These are phyloP conservation scores for Trichosporon sp. DNA, from an alignment of 1,284 basidiomycete genomes.

Conservation along the genomic window DNA sequence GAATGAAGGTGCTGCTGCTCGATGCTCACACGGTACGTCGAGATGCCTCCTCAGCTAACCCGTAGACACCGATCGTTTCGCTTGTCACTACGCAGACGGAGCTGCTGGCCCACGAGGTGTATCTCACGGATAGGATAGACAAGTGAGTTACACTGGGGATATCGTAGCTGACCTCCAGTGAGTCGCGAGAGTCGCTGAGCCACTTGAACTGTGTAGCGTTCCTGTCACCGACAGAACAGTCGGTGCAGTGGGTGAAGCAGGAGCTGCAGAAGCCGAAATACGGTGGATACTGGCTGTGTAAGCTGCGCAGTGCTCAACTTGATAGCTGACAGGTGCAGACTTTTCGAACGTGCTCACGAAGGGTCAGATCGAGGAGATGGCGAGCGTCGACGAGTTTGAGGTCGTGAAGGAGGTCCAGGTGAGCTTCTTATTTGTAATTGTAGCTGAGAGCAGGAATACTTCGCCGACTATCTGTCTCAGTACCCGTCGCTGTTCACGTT, in stretches of 20 bases:
- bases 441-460: slow-evolving; percentile 72
- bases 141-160: slow-evolving; percentile 60
- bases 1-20: slow-evolving; percentile 97
- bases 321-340: slow-evolving; percentile 61
- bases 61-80: slow-evolving; percentile 94
- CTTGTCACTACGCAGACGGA: slow-evolving; percentile 92
- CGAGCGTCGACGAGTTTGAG: slow-evolving; percentile 93
- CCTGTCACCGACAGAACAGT: slow-evolving; percentile 76
- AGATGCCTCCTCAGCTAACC: slow-evolving; percentile 21
- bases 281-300: slow-evolving; percentile 95
- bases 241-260: slow-evolving; percentile 75
- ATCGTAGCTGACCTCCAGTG: slow-evolving; percentile 45
- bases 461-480: slow-evolving; percentile 89
- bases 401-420: slow-evolving; percentile 96
- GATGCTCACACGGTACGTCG: slow-evolving; percentile 83
- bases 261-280: slow-evolving; percentile 91
- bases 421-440: slow-evolving; percentile 36
- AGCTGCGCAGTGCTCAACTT: slow-evolving; percentile 53
- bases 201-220: slow-evolving; percentile 98
- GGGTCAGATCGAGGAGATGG: slow-evolving; percentile 86
- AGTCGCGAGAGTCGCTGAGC: slow-evolving; percentile 80
- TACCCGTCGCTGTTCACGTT: slow-evolving; percentile 86
- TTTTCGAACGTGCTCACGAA: slow-evolving; percentile 94
- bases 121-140: slow-evolving; percentile 95
- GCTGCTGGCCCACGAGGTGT: slow-evolving; percentile 93